Evolutionary conservation across 2,329 filamentous ascomycete genomes (phyloP).

Genomic region (Sporothrix brunneoviolacea): DNA sequence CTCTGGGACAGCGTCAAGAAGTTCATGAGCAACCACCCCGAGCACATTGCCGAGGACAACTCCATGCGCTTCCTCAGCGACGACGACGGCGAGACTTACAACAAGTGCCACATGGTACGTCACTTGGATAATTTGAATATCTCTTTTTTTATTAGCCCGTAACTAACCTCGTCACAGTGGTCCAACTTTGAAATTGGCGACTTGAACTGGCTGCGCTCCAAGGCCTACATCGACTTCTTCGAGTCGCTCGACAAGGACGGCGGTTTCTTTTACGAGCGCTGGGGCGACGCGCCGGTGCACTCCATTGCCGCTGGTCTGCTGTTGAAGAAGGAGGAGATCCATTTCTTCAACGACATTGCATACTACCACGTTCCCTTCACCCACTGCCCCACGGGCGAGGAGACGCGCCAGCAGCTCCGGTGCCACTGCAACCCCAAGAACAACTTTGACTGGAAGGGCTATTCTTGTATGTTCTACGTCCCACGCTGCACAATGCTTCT

Average conservation of each 20-base stretch:
- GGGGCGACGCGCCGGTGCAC: slow-evolving; percentile 84
- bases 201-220: slow-evolving; percentile 84
- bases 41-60: slow-evolving; percentile 80
- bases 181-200: slow-evolving; percentile 98
- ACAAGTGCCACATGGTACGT: slow-evolving; percentile 93
- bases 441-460: slow-evolving; percentile 99
- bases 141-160: neutral
- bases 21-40: slow-evolving; percentile 83
- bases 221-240: slow-evolving; percentile 88
- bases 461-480: slow-evolving; percentile 71
- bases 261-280: slow-evolving; percentile 97
- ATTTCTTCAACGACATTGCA: slow-evolving; percentile 98
- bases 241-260: slow-evolving; percentile 80
- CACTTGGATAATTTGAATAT: no score
- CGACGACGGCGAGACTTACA: slow-evolving; percentile 86
- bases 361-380: slow-evolving; percentile 98
- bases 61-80: slow-evolving; percentile 88
- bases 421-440: slow-evolving; percentile 94
- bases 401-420: slow-evolving; percentile 74
- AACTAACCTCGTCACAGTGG: slow-evolving; percentile 55
- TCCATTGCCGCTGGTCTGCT: slow-evolving; percentile 89
- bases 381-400: slow-evolving; percentile 88
- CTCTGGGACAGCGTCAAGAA: slow-evolving; percentile 94
- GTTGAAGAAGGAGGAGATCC: slow-evolving; percentile 86
- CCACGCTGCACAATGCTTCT: neutral